These are phyloP conservation scores for Vinca minor DNA, from an alignment of 257 asterid genomes.

Conservation along the genomic window DNA sequence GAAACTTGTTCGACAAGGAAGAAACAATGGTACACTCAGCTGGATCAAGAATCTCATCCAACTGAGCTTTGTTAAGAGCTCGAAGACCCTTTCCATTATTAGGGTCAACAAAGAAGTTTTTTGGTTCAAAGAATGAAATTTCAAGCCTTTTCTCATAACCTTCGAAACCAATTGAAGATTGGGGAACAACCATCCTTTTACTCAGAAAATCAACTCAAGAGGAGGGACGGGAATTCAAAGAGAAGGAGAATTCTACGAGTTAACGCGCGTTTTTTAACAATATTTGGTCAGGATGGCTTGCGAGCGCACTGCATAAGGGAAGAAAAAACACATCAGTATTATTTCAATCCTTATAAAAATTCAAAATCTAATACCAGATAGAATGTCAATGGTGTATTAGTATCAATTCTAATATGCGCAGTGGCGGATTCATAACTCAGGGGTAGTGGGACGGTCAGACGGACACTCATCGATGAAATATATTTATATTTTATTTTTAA, in stretches of 20 bases:
- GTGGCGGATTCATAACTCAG: too few species aligned
- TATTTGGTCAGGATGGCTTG: slow-evolving; percentile 72
- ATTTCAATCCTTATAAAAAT: too few species aligned
- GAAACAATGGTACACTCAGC: slow-evolving; percentile 80
- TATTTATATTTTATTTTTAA: too few species aligned
- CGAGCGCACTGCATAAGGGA: slow-evolving; percentile 73
- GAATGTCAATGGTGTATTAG: too few species aligned
- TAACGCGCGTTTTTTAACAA: slow-evolving; percentile 46
- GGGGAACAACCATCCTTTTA: slow-evolving; percentile 28
- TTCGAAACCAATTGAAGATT: slow-evolving; percentile 70
- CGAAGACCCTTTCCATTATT: slow-evolving; percentile 74
- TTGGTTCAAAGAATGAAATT: slow-evolving; percentile 52
- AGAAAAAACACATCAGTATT: too few species aligned
- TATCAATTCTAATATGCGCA: too few species aligned
- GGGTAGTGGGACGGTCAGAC: too few species aligned
- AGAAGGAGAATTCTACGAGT: slow-evolving; percentile 47
- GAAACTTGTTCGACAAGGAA: slow-evolving; percentile 43
- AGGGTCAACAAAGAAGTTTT: slow-evolving; percentile 56
- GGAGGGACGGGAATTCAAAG: slow-evolving; percentile 28
- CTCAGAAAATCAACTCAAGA: slow-evolving; percentile 11
- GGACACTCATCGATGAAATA: too few species aligned
- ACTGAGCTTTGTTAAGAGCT: slow-evolving; percentile 47
- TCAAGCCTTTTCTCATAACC: too few species aligned
- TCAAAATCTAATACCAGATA: too few species aligned
- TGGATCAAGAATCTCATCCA: slow-evolving; percentile 59